These are phyloP conservation scores for Graphilbum sp. DNA, from an alignment of 2,329 filamentous ascomycete genomes.

Conservation along the genomic window DNA sequence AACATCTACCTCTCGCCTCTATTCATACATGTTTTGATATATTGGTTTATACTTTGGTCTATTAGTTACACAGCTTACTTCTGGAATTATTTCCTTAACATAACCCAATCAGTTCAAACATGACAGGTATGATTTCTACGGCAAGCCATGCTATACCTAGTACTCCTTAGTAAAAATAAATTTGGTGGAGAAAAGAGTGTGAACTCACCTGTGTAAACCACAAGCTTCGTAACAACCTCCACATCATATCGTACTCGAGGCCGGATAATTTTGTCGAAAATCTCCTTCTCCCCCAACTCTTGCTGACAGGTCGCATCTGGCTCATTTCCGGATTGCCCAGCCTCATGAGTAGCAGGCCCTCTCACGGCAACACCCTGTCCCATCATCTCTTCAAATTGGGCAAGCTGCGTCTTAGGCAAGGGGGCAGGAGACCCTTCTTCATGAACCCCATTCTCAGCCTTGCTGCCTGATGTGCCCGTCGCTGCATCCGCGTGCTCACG, in stretches of 20 bases:
- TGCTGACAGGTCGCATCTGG: no score
- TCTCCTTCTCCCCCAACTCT: conserved; percentile 51
- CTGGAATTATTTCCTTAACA: no score
- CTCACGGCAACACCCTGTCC: conserved; percentile 41
- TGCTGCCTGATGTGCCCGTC: conserved; percentile 4
- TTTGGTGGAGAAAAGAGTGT: background rate
- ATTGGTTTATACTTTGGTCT: no score
- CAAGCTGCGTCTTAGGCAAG: conserved; percentile 31
- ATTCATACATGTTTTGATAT: no score
- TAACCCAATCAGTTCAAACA: conserved; percentile 45
- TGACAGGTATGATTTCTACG: conserved; percentile 54
- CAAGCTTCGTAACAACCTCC: conserved; percentile 93
- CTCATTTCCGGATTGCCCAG: background rate
- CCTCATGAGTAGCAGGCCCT: conserved; percentile 7
- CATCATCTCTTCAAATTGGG: conserved; percentile 59
- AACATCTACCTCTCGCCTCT: no score
- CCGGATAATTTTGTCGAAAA: conserved; percentile 71
- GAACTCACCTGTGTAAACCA: conserved; percentile 74
- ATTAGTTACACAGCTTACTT: no score
- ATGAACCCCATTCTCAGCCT: no score
- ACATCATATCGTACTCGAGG: conserved; percentile 91
- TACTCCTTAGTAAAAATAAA: conserved; percentile 2
- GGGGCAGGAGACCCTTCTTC: no score
- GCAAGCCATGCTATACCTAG: conserved; percentile 71
- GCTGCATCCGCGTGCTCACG: conserved; percentile 17